Evolutionary conservation across 2,329 filamentous ascomycete species (phyloP).

Genomic region (Colletotrichum viniferum): DNA sequence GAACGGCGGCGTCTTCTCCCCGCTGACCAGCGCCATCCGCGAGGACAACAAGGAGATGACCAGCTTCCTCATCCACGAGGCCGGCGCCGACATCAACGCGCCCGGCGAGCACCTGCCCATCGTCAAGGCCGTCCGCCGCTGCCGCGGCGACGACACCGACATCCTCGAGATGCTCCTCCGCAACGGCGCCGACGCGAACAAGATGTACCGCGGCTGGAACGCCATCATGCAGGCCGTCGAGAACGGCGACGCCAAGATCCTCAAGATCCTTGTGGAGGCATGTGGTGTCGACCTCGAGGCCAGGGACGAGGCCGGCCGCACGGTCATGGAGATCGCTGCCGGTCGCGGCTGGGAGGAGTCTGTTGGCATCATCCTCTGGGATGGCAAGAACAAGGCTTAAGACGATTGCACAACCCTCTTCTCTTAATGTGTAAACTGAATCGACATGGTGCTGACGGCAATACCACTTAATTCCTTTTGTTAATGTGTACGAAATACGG

Average conservation of each 20-base stretch:
- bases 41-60: constrained; percentile 67
- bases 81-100: constrained; percentile 66
- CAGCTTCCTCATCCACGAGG: constrained; percentile 63
- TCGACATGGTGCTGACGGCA: not conserved
- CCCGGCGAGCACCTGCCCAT: constrained; percentile 74
- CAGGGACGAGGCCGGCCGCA: constrained; percentile 57
- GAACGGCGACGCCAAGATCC: constrained; percentile 61
- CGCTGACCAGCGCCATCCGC: constrained; percentile 69
- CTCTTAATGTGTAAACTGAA: not conserved
- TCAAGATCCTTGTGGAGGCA: constrained; percentile 55
- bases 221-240: constrained; percentile 69
- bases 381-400: constrained; percentile 7
- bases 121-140: constrained; percentile 70
- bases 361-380: constrained; percentile 44
- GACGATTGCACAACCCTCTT: not conserved
- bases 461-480: not conserved
- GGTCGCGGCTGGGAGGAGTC: constrained; percentile 65
- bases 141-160: constrained; percentile 58
- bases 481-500: not conserved
- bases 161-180: constrained; percentile 67
- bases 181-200: constrained; percentile 70
- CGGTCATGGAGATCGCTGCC: constrained; percentile 61
- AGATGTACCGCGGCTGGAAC: constrained; percentile 70
- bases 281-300: constrained; percentile 55
- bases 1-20: constrained; percentile 75